These are phyloP conservation scores for Phaeoacremonium minimum DNA, from an alignment of 2,329 filamentous ascomycete species.

Conservation along the genomic window DNA sequence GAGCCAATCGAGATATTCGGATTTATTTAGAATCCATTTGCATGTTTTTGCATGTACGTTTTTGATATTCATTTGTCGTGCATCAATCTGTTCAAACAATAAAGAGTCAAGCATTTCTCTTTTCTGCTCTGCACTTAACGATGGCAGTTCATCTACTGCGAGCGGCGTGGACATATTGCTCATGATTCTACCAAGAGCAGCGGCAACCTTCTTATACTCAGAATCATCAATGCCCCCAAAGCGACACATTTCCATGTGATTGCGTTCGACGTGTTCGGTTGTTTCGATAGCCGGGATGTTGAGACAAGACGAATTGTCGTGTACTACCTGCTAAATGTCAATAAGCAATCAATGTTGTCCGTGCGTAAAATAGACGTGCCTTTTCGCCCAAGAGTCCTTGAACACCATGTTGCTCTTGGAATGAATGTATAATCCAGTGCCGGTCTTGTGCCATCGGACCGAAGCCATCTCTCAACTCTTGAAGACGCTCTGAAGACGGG, in stretches of 20 bases:
- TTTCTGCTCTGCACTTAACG: neutral
- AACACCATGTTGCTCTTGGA: neutral
- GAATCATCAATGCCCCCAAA: neutral
- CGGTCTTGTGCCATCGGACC: neutral
- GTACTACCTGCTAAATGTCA: neutral
- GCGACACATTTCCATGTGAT: neutral
- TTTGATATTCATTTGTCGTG: slow-evolving; percentile 28
- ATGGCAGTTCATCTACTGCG: neutral
- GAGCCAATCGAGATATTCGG: slow-evolving; percentile 30
- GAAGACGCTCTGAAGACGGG: neutral
- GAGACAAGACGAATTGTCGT: neutral
- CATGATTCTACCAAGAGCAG: neutral
- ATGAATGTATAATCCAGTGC: neutral
- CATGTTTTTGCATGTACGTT: slow-evolving; percentile 31
- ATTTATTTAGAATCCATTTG: slow-evolving; percentile 30
- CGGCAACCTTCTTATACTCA: neutral
- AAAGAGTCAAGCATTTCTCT: slow-evolving; percentile 23
- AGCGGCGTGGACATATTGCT: neutral
- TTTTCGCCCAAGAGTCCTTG: neutral
- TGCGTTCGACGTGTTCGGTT: neutral
- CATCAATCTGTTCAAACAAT: slow-evolving; percentile 31
- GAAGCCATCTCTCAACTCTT: neutral
- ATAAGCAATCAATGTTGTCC: too few species aligned
- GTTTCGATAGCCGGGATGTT: neutral
- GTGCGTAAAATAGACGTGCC: too few species aligned